phyloP scores from a whole-genome alignment of 768 basidiomycete genomes.

The Termitomyces sp. region DNA sequence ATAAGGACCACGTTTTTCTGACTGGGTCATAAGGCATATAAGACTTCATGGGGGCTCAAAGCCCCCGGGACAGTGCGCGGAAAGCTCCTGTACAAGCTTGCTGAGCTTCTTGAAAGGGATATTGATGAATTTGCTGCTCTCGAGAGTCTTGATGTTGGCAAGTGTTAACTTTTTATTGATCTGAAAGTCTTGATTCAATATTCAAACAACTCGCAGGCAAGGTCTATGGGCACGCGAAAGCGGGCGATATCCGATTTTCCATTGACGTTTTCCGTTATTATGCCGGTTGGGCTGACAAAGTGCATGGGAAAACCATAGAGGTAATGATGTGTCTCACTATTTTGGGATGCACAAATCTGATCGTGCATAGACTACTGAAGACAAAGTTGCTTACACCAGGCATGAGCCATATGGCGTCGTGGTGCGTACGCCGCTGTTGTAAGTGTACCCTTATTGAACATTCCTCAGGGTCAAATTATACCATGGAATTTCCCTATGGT shows the following conservation, averaged over 20 bases:
- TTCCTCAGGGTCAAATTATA: slow-evolving; percentile 41
- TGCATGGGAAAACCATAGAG: slow-evolving; percentile 68
- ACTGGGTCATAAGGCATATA: slow-evolving; percentile 28
- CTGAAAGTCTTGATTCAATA: neutral
- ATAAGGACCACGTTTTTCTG: neutral
- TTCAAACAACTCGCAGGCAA: slow-evolving; percentile 37
- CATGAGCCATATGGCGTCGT: slow-evolving; percentile 60
- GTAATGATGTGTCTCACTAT: neutral
- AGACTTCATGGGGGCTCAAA: slow-evolving; percentile 67
- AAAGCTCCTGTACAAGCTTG: slow-evolving; percentile 27
- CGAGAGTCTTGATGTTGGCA: slow-evolving; percentile 22
- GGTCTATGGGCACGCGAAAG: slow-evolving; percentile 45
- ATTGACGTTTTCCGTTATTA: slow-evolving; percentile 65
- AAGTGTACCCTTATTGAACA: neutral
- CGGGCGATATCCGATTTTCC: slow-evolving; percentile 42
- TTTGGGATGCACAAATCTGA: neutral
- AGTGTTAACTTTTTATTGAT: slow-evolving; percentile 10
- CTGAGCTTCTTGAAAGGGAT: slow-evolving; percentile 25
- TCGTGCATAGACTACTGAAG: slow-evolving; percentile 21
- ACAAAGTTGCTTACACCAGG: slow-evolving; percentile 24
- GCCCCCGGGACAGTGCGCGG: slow-evolving; percentile 35
- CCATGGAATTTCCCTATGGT: slow-evolving; percentile 51
- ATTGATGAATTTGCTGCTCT: slow-evolving; percentile 26
- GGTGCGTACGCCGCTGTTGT: slow-evolving; percentile 14
- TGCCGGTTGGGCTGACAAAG: slow-evolving; percentile 86